phyloP scores from a whole-genome alignment of 257 asterid species.

The Gynochthodes officinalis region DNA sequence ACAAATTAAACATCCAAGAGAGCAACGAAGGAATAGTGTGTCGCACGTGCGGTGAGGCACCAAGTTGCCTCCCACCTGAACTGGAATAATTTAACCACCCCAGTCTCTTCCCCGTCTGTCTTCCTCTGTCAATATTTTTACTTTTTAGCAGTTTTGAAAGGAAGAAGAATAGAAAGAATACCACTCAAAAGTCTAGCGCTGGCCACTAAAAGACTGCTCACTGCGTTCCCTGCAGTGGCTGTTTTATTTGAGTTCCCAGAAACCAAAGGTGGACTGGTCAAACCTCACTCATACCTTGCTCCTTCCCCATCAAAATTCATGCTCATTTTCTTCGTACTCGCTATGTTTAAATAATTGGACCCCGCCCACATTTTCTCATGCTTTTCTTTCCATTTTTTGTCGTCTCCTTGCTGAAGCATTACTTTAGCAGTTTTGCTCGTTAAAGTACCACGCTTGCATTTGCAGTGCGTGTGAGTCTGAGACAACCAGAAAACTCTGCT shows the following conservation, averaged over 20 bases:
- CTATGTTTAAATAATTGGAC: background rate
- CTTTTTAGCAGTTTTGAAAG: background rate
- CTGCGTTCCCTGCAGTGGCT: background rate
- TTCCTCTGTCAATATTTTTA: background rate
- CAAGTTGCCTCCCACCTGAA: slow-evolving; percentile 16
- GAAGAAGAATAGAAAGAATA: background rate
- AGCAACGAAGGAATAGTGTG: slow-evolving; percentile 4
- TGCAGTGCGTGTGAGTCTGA: background rate
- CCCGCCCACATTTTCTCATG: slow-evolving; percentile 13
- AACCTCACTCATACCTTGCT: background rate
- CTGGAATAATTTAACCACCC: background rate
- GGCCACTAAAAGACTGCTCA: slow-evolving; percentile 1
- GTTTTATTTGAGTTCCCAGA: slow-evolving; percentile 19
- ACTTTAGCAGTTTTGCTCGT: slow-evolving; percentile 10
- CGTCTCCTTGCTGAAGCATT: background rate
- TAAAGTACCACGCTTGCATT: background rate
- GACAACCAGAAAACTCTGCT: no score
- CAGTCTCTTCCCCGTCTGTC: background rate
- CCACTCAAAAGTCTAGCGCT: background rate
- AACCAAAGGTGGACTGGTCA: slow-evolving; percentile 25
- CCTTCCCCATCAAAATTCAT: slow-evolving; percentile 5
- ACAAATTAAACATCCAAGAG: background rate
- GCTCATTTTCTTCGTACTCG: background rate
- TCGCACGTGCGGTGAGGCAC: slow-evolving; percentile 24
- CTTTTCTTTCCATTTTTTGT: background rate